Evolutionary conservation across 1,284 basidiomycete species (phyloP).

Genomic region (Trametes pubescens): DNA sequence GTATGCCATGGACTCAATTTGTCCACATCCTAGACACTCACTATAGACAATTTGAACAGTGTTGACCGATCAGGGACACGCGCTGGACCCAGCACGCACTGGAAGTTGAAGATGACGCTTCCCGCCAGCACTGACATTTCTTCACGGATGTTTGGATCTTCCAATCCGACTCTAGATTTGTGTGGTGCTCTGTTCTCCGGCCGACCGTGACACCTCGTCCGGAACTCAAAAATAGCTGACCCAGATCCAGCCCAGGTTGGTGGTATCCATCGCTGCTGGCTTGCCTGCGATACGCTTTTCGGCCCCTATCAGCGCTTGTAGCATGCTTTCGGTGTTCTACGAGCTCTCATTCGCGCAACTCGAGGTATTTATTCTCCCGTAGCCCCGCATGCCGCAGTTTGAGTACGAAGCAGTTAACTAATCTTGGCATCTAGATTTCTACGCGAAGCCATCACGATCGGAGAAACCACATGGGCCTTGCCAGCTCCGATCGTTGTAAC

Average conservation of each 20-base stretch:
- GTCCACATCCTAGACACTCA: not conserved
- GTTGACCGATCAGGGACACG: not conserved
- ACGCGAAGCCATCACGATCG: constrained; percentile 3
- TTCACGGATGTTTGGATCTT: not conserved
- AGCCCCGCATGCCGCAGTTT: constrained; percentile 2
- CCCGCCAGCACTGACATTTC: not conserved
- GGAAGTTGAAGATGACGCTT: not conserved
- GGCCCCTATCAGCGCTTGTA: not conserved
- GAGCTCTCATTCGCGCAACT: not conserved
- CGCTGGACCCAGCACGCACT: not conserved
- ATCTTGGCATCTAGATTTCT: not conserved
- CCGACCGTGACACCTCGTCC: not conserved
- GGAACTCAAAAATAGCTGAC: not conserved
- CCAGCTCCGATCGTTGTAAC: constrained; percentile 9
- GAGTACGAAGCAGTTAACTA: not conserved
- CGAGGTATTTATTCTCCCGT: not conserved
- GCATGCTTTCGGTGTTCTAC: not conserved
- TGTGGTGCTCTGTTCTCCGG: not conserved
- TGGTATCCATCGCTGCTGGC: not conserved
- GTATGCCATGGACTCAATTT: not conserved
- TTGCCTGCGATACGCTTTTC: too few species aligned
- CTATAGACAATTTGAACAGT: not conserved
- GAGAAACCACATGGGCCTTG: constrained; percentile 11
- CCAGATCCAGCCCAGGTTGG: not conserved
- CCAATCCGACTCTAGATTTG: not conserved